Percentiles rank a stretch among this genome's conserved stretches.
phyloP scores from a whole-genome alignment of 179 eudicot genomes.

The Pouteria campechiana region DNA sequence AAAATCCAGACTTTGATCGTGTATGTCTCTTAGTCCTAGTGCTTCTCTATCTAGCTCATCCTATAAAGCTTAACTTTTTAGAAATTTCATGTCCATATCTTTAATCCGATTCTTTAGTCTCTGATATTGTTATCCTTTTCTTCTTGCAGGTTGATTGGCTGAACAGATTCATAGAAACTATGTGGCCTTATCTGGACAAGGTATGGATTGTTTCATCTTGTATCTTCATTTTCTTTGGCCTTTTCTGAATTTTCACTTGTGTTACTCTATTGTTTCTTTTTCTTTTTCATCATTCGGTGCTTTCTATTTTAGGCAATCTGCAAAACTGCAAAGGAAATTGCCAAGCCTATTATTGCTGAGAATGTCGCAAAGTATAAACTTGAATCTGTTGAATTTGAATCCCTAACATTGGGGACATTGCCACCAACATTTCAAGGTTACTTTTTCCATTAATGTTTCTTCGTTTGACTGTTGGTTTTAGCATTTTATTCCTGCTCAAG shows the following conservation, averaged over 20 bases:
- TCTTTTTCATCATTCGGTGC: too few relatives aligned
- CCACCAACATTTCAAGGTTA: slow-evolving; percentile 81
- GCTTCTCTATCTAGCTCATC: too few relatives aligned
- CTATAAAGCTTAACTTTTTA: background rate
- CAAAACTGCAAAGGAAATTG: slow-evolving; percentile 64
- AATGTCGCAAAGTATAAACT: slow-evolving; percentile 85
- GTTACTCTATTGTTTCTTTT: slow-evolving; percentile 2
- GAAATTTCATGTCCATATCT: background rate
- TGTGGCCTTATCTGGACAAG: slow-evolving; percentile 99
- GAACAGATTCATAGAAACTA: slow-evolving; percentile 59
- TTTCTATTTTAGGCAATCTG: slow-evolving; percentile 81
- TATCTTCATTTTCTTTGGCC: slow-evolving; percentile 1
- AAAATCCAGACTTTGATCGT: slow-evolving; percentile 59
- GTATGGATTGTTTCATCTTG: slow-evolving; percentile 18
- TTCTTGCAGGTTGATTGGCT: slow-evolving; percentile 82
- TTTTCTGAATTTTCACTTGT: background rate
- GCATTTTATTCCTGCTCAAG: too few relatives aligned
- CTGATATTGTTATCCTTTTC: slow-evolving; percentile 2
- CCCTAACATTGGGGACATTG: slow-evolving; percentile 54
- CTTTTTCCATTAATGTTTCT: too few relatives aligned
- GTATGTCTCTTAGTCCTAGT: slow-evolving; percentile 36
- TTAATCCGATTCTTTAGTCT: background rate
- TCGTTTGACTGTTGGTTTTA: too few relatives aligned
- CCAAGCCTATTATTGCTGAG: slow-evolving; percentile 76
- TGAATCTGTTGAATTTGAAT: slow-evolving; percentile 59